Percentiles rank a stretch among this genome's conserved stretches.
These are phyloP conservation scores for Penicillium egyptiacum DNA, from an alignment of 495 filamentous ascomycete species.

Conservation along the genomic window DNA sequence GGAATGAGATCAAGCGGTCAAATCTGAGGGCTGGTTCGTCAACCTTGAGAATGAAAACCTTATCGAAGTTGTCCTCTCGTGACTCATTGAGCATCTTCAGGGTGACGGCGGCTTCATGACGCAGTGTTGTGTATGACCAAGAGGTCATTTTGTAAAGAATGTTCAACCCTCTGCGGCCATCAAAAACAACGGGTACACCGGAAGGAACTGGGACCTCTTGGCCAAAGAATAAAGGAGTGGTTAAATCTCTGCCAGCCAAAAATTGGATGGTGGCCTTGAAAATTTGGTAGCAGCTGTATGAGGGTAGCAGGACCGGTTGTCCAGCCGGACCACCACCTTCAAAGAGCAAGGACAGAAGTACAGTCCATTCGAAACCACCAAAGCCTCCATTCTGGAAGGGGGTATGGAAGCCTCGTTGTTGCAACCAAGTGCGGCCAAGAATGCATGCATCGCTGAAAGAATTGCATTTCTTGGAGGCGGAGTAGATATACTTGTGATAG, in stretches of 20 bases:
- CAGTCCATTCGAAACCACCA: constrained; percentile 88
- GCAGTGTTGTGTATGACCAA: constrained; percentile 74
- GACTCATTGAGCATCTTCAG: constrained; percentile 71
- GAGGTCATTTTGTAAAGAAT: constrained; percentile 86
- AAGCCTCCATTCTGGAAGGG: constrained; percentile 76
- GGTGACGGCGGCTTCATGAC: constrained; percentile 69
- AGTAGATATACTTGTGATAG: constrained; percentile 72
- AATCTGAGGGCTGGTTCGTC: constrained; percentile 68
- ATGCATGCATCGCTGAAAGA: constrained; percentile 80
- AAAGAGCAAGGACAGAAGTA: constrained; percentile 74
- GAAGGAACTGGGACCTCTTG: constrained; percentile 31
- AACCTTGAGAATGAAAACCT: constrained; percentile 74
- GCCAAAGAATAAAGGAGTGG: constrained; percentile 59
- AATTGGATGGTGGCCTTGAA: constrained; percentile 92
- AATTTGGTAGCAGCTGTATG: constrained; percentile 88
- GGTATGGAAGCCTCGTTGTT: constrained; percentile 77
- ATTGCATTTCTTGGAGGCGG: constrained; percentile 61
- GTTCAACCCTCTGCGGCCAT: constrained; percentile 72
- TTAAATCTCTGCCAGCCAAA: constrained; percentile 68
- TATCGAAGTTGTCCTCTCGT: constrained; percentile 75
- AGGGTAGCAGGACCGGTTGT: constrained; percentile 66
- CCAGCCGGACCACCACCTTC: constrained; percentile 71
- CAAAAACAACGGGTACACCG: constrained; percentile 53
- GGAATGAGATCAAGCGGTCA: constrained; percentile 56
- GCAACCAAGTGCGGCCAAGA: constrained; percentile 83